Percentiles rank a stretch among this genome's conserved stretches.
These are phyloP conservation scores for Closterium sp. DNA, from an alignment of 139 green algal species.

Conservation along the genomic window DNA sequence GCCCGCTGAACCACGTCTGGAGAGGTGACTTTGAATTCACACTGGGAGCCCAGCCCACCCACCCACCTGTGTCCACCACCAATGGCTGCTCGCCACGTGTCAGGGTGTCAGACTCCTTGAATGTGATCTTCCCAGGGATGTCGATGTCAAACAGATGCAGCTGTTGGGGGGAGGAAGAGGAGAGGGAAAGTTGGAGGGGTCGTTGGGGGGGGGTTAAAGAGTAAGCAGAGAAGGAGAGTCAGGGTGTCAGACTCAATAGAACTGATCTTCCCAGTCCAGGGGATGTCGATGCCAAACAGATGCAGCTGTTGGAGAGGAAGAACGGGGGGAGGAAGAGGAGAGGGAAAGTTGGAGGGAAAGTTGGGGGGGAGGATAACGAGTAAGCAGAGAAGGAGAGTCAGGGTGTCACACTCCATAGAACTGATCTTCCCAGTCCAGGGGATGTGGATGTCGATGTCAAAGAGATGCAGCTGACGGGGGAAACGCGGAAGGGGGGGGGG, in stretches of 20 bases:
- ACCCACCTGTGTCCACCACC: slow-evolving; percentile 75
- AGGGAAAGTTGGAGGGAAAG: neutral
- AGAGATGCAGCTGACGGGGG: slow-evolving; percentile 75
- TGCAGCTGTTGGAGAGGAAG: slow-evolving; percentile 60
- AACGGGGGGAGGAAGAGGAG: neutral
- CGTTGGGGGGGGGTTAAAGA: neutral
- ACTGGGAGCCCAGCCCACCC: too few relatives aligned
- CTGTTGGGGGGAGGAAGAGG: neutral
- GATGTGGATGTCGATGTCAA: slow-evolving; percentile 99
- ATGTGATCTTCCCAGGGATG: slow-evolving; percentile 96
- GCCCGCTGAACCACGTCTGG: too few relatives aligned
- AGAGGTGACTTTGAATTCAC: too few relatives aligned
- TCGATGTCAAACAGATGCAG: slow-evolving; percentile 98
- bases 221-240: slow-evolving; percentile 50
- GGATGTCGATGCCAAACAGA: slow-evolving; percentile 99
- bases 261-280: slow-evolving; percentile 91
- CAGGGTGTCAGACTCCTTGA: slow-evolving; percentile 92
- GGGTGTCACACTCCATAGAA: slow-evolving; percentile 90
- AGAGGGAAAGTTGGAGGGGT: neutral
- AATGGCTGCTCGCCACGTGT: slow-evolving; percentile 69
- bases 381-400: slow-evolving; percentile 60
- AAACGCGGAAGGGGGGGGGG: too few relatives aligned
- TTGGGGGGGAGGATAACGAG: neutral
- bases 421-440: slow-evolving; percentile 89
- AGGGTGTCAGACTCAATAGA: slow-evolving; percentile 94